These are phyloP conservation scores for Yamadazyma taylorii DNA, from an alignment of 1,139 yeast genomes.

Conservation along the genomic window DNA sequence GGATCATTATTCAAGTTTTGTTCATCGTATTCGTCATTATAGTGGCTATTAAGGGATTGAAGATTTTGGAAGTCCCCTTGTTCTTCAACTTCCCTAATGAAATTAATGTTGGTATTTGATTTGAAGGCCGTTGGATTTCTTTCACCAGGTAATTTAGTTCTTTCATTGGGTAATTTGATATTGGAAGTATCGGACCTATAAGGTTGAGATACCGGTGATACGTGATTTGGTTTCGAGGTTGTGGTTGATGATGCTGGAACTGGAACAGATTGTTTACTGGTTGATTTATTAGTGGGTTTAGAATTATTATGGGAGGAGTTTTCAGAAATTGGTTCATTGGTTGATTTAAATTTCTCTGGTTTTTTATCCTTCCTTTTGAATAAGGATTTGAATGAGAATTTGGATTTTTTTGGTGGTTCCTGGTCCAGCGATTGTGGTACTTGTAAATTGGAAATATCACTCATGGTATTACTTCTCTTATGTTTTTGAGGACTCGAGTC, in stretches of 20 bases:
- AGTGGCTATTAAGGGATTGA: too few species aligned
- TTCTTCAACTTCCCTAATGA: conserved; percentile 38
- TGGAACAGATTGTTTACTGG: too few species aligned
- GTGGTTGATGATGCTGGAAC: too few species aligned
- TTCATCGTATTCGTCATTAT: conserved; percentile 10
- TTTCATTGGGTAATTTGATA: conserved; percentile 13
- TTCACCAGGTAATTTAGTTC: conserved; percentile 9
- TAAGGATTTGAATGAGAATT: conserved; percentile 41
- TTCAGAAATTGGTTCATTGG: not conserved
- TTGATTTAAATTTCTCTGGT: conserved; percentile 5
- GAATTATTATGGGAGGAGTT: not conserved
- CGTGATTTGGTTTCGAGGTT: too few species aligned
- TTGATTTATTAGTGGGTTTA: too few species aligned
- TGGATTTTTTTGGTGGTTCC: conserved; percentile 23
- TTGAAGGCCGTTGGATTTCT: conserved; percentile 13
- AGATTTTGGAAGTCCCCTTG: too few species aligned
- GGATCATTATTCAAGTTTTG: conserved; percentile 27
- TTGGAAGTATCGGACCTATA: conserved; percentile 9
- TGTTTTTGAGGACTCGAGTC: conserved; percentile 19
- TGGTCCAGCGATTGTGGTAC: too few species aligned
- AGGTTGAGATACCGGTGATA: conserved; percentile 10
- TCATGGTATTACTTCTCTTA: conserved; percentile 29
- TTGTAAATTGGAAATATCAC: conserved; percentile 21
- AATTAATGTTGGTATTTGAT: conserved; percentile 25
- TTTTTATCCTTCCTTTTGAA: conserved; percentile 26